Evolutionary conservation across 1,284 basidiomycete species (phyloP).

Genomic region (Apiotrichum akiyoshidainum): DNA sequence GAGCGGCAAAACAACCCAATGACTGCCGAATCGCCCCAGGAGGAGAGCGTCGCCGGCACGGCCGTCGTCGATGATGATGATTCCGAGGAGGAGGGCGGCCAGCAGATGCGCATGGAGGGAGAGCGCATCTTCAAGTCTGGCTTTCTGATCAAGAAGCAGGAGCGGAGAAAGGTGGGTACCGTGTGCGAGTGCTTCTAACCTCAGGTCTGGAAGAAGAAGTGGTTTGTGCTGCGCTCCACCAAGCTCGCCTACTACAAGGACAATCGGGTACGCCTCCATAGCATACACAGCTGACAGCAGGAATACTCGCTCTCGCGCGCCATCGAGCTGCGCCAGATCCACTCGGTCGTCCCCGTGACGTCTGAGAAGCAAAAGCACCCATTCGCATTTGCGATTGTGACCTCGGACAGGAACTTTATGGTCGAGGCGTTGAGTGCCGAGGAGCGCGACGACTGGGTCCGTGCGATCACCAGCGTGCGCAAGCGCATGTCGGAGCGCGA

Average conservation of each 20-base stretch:
- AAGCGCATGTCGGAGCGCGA: slow-evolving; percentile 58
- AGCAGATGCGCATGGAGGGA: slow-evolving; percentile 61
- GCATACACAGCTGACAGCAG: slow-evolving; percentile 23
- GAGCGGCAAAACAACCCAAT: slow-evolving; percentile 10
- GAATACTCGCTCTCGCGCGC: slow-evolving; percentile 90
- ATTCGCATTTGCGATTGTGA: slow-evolving; percentile 89
- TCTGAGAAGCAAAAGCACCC: slow-evolving; percentile 74
- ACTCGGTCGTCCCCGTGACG: slow-evolving; percentile 80
- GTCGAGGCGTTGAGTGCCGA: slow-evolving; percentile 69
- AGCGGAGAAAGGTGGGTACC: slow-evolving; percentile 79
- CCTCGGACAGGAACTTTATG: slow-evolving; percentile 87
- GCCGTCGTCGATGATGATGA: slow-evolving; percentile 61
- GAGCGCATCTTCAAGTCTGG: slow-evolving; percentile 84
- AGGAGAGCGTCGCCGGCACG: slow-evolving; percentile 52
- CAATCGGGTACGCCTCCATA: slow-evolving; percentile 54
- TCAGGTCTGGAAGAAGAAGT: slow-evolving; percentile 84
- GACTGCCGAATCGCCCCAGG: background rate
- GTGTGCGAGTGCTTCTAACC: background rate
- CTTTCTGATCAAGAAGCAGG: slow-evolving; percentile 92
- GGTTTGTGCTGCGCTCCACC: slow-evolving; percentile 90
- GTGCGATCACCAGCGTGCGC: slow-evolving; percentile 72
- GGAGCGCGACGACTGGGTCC: slow-evolving; percentile 82
- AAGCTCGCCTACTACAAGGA: slow-evolving; percentile 97
- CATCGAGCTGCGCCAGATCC: slow-evolving; percentile 82
- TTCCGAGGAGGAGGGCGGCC: slow-evolving; percentile 59